Base-by-base conservation (phyloP, 2,329 filamentous ascomycete species). In the Penicillium sp. region DNA sequence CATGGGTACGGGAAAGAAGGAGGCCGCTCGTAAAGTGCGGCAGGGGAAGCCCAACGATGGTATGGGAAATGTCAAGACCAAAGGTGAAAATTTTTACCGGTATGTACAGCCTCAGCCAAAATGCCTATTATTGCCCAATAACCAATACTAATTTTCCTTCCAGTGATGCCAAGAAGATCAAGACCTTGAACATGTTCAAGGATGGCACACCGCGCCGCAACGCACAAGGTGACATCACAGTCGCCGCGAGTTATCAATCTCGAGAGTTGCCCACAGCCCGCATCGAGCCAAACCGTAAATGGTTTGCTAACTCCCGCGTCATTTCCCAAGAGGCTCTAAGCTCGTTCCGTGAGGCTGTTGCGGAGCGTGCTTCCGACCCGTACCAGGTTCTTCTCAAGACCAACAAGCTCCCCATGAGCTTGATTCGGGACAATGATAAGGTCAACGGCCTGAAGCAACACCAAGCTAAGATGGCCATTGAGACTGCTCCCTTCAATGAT, bases 11-110 rank as follows among this genome's bases (percentile, higher is more conserved):
- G 87, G 85, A 68, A 97, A 97, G 82, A 97, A 97, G 77, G 93
- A 97, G 78, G 86, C 86, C 61, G 83, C 80, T 73, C 87, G 93
- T 77, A 88, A 89, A 73, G 83, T 82, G 79, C 89, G 91, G 74
- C 86, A 97, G 82, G 91, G 90, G 65, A 93, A 92, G 79, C 84
- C 83, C 47, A 84, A 84, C 63, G 88, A 94, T 85, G 91, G 91
- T 73, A 91, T 96, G 85, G 86, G 79, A 68, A 97, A 97, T 78
- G 90, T 97, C 70, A 90, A 87, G 68, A 82, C 86, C 66, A 99
- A 99, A 79, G 94, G 94, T 77, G 93, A 97, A 82, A 97, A 97
- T 80, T 99, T 97, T 79, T 97, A 97, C 80, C 86, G 90, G 82
- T 88, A 63, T 32, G 60, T 63, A 7, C 35, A 42, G n/a, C 50